Evolutionary conservation across 805 yeast species (phyloP).

Genomic region (Candida mattraensis): DNA sequence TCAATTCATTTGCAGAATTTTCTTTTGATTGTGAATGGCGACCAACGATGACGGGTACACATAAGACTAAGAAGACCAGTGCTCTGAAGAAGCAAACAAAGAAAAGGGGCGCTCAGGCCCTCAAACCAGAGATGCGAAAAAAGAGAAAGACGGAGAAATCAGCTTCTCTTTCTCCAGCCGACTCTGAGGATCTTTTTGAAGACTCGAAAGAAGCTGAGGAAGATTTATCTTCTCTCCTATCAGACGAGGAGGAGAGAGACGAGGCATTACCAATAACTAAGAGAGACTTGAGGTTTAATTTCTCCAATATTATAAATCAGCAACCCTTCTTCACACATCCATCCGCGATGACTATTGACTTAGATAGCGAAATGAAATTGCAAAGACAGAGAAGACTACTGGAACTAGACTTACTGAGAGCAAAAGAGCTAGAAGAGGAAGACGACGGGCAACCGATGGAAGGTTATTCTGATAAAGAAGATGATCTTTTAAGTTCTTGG

Average conservation of each 20-base stretch:
- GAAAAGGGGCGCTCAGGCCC: slow-evolving; percentile 4
- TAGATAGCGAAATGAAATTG: slow-evolving; percentile 30
- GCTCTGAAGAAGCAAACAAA: slow-evolving; percentile 6
- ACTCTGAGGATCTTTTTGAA: neutral
- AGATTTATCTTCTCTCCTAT: slow-evolving; percentile 3
- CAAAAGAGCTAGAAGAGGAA: slow-evolving; percentile 18
- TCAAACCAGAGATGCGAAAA: slow-evolving; percentile 2
- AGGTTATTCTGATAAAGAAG: no score
- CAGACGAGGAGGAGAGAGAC: slow-evolving; percentile 6
- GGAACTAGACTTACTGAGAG: slow-evolving; percentile 26
- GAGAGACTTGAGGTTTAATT: slow-evolving; percentile 25
- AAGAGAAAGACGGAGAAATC: slow-evolving; percentile 4
- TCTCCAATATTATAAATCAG: slow-evolving; percentile 27
- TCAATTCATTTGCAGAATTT: neutral
- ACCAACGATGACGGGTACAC: slow-evolving; percentile 2
- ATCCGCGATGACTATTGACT: slow-evolving; percentile 24
- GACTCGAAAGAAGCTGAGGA: neutral
- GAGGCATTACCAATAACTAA: slow-evolving; percentile 16
- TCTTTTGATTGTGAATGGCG: neutral
- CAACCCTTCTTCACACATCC: slow-evolving; percentile 27
- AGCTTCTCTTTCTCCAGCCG: no score
- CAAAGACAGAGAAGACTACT: slow-evolving; percentile 32
- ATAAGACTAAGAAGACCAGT: slow-evolving; percentile 2
- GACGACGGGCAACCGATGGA: slow-evolving; percentile 11
- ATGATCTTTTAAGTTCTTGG: slow-evolving; percentile 23